phyloP scores from a whole-genome alignment of 768 basidiomycete genomes.

The Clitopilus passeckerianus region DNA sequence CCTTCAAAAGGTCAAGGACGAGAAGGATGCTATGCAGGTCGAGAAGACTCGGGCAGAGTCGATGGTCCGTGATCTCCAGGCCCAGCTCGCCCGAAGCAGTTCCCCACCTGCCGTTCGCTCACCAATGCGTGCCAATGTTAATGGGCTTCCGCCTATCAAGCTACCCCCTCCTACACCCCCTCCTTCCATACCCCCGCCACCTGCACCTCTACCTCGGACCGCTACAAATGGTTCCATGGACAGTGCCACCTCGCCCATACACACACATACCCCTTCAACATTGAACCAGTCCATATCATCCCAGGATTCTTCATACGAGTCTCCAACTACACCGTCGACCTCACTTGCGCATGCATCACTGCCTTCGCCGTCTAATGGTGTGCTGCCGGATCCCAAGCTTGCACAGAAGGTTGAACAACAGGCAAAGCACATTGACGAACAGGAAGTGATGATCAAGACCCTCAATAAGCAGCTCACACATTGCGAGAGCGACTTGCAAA shows the following conservation, averaged over 20 bases:
- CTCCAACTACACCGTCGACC: slow-evolving; percentile 40
- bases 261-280: slow-evolving; percentile 50
- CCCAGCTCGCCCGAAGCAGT: slow-evolving; percentile 59
- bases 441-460: slow-evolving; percentile 88
- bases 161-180: slow-evolving; percentile 87
- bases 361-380: slow-evolving; percentile 28
- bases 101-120: slow-evolving; percentile 52
- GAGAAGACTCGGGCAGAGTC: slow-evolving; percentile 69
- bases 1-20: slow-evolving; percentile 75
- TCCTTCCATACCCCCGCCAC: slow-evolving; percentile 81
- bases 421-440: slow-evolving; percentile 72
- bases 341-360: slow-evolving; percentile 49
- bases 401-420: slow-evolving; percentile 64
- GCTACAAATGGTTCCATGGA: slow-evolving; percentile 41
- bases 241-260: slow-evolving; percentile 42
- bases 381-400: slow-evolving; percentile 50
- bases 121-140: slow-evolving; percentile 52
- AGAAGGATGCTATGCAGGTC: slow-evolving; percentile 70
- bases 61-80: slow-evolving; percentile 75
- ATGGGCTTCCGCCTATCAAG: slow-evolving; percentile 64
- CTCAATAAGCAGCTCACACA: slow-evolving; percentile 92
- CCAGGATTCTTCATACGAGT: slow-evolving; percentile 69
- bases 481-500: slow-evolving; percentile 86
- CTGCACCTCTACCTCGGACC: slow-evolving; percentile 51
- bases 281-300: slow-evolving; percentile 51